Evolutionary conservation across 306 rosid genomes (phyloP).

Genomic region (Castanea crenata): DNA sequence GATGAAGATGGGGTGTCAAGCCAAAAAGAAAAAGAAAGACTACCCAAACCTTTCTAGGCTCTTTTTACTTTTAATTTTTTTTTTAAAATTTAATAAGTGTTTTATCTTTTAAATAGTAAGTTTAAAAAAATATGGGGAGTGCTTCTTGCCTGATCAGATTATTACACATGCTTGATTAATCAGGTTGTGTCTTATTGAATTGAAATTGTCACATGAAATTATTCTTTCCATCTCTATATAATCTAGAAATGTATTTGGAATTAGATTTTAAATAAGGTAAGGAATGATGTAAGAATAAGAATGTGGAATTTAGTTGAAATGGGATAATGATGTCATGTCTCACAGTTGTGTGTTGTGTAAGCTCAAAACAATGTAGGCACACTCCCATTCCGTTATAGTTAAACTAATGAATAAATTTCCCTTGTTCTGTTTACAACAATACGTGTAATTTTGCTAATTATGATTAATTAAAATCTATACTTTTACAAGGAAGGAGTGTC

Average conservation of each 20-base stretch:
- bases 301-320: not conserved
- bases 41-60: not conserved
- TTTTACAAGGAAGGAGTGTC: constrained; percentile 59
- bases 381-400: not conserved
- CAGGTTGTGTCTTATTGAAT: not conserved
- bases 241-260: not conserved
- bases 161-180: not conserved
- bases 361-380: not conserved
- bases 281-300: not conserved
- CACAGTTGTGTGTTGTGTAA: not conserved
- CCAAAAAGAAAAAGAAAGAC: not conserved
- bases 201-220: not conserved
- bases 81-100: too few relatives aligned
- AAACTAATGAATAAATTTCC: not conserved
- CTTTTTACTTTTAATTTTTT: not conserved
- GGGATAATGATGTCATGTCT: not conserved
- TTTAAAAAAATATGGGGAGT: not conserved
- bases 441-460: not conserved
- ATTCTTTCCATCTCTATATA: not conserved
- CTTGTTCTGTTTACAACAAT: not conserved
- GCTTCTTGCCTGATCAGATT: not conserved
- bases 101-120: not conserved
- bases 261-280: not conserved
- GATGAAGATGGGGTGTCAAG: not conserved
- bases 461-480: constrained; percentile 8